Evolutionary conservation across 148 eudicot genomes (phyloP), one percentile per base, ranked within the genome.

Genomic region (Rhododendron henanense): DNA sequence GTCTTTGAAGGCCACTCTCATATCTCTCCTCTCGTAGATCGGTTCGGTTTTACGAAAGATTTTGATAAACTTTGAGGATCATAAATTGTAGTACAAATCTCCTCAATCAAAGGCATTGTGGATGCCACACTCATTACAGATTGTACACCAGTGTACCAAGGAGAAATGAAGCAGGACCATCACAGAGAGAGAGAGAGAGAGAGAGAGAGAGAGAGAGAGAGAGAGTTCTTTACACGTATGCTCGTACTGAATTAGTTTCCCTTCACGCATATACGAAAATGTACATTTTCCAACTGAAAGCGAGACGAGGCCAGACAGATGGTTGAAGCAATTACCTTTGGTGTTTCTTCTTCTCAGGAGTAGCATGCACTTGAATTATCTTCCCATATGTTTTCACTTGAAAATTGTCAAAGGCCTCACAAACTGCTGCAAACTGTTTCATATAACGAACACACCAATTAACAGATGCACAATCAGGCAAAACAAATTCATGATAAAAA

Each of bases 341-440:
- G 35, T 79, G 87, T 83, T 65, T 90, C 91, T 92, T 94, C 91
- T 93, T 96, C 87, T 91, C 90, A 41, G 98, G 98, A 63, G 98
- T 94, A 31, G 85, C 91, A 79, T 96, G 98, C 39, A 96, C 96
- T 87, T 96, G 99, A 81, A 92, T 87, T 87, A 90, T 94, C 92
- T 80, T 89, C 55, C 96, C 94, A 47, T 88, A 91, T 13, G 73
- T 89, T 86, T 86, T 91, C 55, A 90, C 13, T 84, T 95, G 99
- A 87, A 90, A 93, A 83, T 96, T 95, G 89, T 88, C 95, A 87
- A 94, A 95, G 50, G 98, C 99, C 55, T 93, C 92, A 4, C 96
- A 93, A 47, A 96, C 99, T 50, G 88, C 91, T 84, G 87, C 91
- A 5, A 95, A 96, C 99, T 96, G 91, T 81, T 85, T 50, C 45